Evolutionary conservation across 371 early-diverging fungal genomes (phyloP), one percentile per base, ranked within the genome.

Genomic region (Rhizomucor miehei): DNA sequence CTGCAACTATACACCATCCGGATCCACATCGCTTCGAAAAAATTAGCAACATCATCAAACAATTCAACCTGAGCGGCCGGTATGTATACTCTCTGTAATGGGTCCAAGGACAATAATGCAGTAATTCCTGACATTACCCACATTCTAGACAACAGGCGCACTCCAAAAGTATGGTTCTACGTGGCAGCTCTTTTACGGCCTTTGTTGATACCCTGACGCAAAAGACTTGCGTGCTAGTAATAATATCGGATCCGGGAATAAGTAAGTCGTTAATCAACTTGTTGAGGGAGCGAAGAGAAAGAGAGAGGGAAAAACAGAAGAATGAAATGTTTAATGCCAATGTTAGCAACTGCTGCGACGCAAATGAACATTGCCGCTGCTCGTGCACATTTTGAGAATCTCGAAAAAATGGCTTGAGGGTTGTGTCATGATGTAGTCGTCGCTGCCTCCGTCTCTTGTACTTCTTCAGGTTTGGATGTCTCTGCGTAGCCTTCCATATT

Each of bases 41-140:
- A 68, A 87, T 95, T 11, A 91, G 91, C 63, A 94, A 94, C 67
- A 90, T 90, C 41, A 93, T 97, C 75, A 97, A 97, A 68, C 90
- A 89, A 67, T 95, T 93, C 66, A 92, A 93, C 58, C 73, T 91
- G 39, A 85, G 87, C 41, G 92, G 93, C 73, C 79, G 85, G 84
- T 85, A 63, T 68, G 69, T 54, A 43, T 6, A 41, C 10, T n/a
- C n/a, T n/a, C n/a, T n/a, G n/a, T n/a, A n/a, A n/a, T n/a, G n/a
- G 20, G 13, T 21, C 38, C 24, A 41, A 16, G 38, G 16, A 21
- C 24, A 40, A 6, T 13, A 17, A n/a, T n/a, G n/a, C n/a, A n/a
- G n/a, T n/a, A n/a, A n/a, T n/a, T n/a, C n/a, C 41, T 41, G 3
- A 16, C 19, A 41, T 16, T 19, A 14, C 23, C 19, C 36, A 17